Base-by-base conservation (phyloP, 2,329 filamentous ascomycete genomes). In the Xylaria sp. region DNA sequence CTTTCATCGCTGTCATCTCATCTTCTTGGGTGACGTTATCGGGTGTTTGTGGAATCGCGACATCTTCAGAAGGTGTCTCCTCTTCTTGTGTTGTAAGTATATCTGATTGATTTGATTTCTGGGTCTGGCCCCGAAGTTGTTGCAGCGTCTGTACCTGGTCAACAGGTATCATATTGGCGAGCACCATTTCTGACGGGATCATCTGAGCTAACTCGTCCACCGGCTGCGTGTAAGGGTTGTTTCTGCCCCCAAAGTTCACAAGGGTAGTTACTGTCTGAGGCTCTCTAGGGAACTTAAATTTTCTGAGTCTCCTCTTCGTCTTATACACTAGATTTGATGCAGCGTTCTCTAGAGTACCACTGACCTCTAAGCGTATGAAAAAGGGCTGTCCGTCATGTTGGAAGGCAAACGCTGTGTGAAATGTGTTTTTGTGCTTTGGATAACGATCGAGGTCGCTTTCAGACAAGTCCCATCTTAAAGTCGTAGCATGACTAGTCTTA, bases 381-480 rank as follows among this genome's bases (percentile, higher is more conserved):
- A 48, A 48, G 5, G 46, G 46, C n/a, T 48, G 46, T 7, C 46
- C 46, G 8, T 48, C 46, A 48, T 48, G 46, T 48, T 48, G 46
- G n/a, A 48, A 48, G 46, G 46, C 46, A 23, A 48, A 48, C 9
- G 46, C 46, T 10, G 46, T 48, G 46, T 48, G 46, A 3, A 48
- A 48, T 48, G 46, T 48, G 23, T 48, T 48, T 20, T n/a, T 20
- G n/a, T 48, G 46, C n/a, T 20, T 48, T 48, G 46, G 46, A 3
- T 48, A n/a, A 10, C n/a, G 8, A 18, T 48, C 46, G 8, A 48
- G 46, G 46, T 48, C 18, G 46, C 46, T 48, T 48, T 48, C 46
- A 23, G 46, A 48, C 46, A 48, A n/a, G 18, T 48, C 46, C 46
- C 46, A 48, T 48, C 46, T 48, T n/a, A 48, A 20, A 48, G 46